Base-by-base conservation (phyloP, 805 yeast species). In the Nakazawaea wickerhamii region DNA sequence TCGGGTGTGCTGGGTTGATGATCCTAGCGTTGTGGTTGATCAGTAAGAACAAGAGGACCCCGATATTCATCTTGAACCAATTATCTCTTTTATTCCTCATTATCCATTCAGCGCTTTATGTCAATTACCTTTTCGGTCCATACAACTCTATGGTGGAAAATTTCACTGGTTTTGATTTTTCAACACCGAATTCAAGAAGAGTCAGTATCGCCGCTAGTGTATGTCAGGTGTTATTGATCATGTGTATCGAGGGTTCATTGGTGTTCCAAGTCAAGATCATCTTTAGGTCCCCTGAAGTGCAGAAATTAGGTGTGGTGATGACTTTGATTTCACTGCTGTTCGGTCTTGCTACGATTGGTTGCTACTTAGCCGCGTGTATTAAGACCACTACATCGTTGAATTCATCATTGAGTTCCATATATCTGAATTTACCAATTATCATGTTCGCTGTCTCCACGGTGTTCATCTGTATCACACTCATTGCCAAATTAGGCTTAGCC, bases 21-120 rank as follows among this genome's bases (percentile, higher is more conserved):
- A 57, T 68, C 4, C 58, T 73, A 11, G 50, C 70, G 4, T 60
- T 80, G 33, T 67, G 72, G 52, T 57, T 80, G 45, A 60, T 73
- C 6, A 68, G 77, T 2, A 73, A 70, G 42, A 75, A 73, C 45
- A 76, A 70, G 51, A 70, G 60, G 18, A 77, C 90, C 0, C 85
- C 89, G 6, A 75, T 88, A 22, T 91, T 87, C 58, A 58, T 80
- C n/a, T 61, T 88, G 35, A 89, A 90, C 59, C 80, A 79, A 55
- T 39, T 68, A 2, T 75, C 84, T 26, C 64, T 91, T 40, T 38
- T 75, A 2, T 55, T 79, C 4, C 61, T 81, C 41, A 58, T 81
- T 4, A 44, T 88, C 13, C 82, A 84, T 41, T 75, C 89, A 1
- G 71, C 75, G 2, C 60, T 89, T 5, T 79, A 73, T 60, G 52